Evolutionary conservation across 208 protist genomes (phyloP).

Genomic region (Strigomonas oncopelti): DNA sequence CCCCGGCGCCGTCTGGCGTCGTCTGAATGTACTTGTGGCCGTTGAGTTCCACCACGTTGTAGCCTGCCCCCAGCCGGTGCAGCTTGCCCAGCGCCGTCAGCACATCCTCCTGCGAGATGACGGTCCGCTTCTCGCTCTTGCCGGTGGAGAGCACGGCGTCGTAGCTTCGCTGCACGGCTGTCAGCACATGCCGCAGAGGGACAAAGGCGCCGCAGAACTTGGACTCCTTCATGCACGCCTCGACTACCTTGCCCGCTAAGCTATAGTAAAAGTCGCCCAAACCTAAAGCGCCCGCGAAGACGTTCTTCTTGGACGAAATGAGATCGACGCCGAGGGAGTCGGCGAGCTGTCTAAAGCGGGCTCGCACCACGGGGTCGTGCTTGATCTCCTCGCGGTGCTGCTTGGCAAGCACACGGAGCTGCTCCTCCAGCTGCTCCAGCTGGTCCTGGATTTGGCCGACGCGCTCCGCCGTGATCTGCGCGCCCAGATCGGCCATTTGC

Average conservation of each 20-base stretch:
- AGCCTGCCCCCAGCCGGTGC: conserved; percentile 66
- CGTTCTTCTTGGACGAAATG: conserved; percentile 84
- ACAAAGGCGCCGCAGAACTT: conserved; percentile 85
- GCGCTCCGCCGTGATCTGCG: conserved; percentile 79
- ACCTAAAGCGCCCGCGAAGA: conserved; percentile 71
- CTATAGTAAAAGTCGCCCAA: conserved; percentile 86
- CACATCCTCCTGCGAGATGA: conserved; percentile 67
- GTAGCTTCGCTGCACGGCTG: conserved; percentile 61
- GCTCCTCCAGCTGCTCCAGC: conserved; percentile 65
- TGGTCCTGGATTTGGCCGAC: conserved; percentile 74
- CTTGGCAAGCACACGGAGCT: conserved; percentile 51
- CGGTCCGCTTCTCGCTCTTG: conserved; percentile 19
- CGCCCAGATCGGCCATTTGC: conserved; percentile 82
- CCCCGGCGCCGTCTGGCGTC: conserved; percentile 54
- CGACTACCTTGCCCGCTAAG: conserved; percentile 73
- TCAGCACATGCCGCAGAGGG: conserved; percentile 54
- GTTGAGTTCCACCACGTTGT: conserved; percentile 66
- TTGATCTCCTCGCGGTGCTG: conserved; percentile 75
- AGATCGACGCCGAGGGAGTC: conserved; percentile 86
- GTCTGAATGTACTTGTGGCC: conserved; percentile 81
- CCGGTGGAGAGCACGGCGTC: conserved; percentile 19
- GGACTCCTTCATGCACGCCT: conserved; percentile 79
- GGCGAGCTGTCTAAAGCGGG: conserved; percentile 79
- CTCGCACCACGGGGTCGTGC: conserved; percentile 76
- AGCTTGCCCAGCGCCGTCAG: conserved; percentile 70